A percentile compares a stretch with the other conserved stretches of the same genome.
Conservation (phyloP, 306 rosid genomes). For the Begonia masoniana region DNA sequence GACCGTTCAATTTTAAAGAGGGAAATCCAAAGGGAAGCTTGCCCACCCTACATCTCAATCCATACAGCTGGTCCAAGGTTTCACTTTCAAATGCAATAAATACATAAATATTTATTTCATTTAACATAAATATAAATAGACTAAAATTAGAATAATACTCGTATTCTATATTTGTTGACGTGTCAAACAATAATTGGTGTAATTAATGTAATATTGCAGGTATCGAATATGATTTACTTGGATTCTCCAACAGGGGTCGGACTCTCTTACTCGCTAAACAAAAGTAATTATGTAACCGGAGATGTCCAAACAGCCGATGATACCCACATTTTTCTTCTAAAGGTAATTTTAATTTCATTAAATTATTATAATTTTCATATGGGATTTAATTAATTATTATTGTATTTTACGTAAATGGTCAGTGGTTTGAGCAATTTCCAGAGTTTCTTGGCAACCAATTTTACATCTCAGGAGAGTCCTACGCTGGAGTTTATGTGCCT, state of each 20-base stretch:
- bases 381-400: background rate
- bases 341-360: conserved; percentile 2
- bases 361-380: background rate
- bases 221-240: conserved; percentile 38
- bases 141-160: too few species aligned
- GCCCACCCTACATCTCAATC: conserved; percentile 34
- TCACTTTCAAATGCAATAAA: background rate
- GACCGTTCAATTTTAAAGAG: conserved; percentile 38
- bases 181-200: too few species aligned
- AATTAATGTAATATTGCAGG: conserved; percentile 9
- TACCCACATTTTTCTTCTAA: conserved; percentile 31
- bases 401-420: conserved; percentile 2
- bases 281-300: conserved; percentile 23
- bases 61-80: conserved; percentile 47
- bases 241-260: conserved; percentile 49
- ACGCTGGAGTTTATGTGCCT: conserved; percentile 72
- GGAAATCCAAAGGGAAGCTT: conserved; percentile 25
- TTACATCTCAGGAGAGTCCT: conserved; percentile 69
- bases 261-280: conserved; percentile 25
- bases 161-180: too few species aligned
- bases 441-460: conserved; percentile 60
- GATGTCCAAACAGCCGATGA: conserved; percentile 35
- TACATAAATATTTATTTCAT: background rate
- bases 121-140: too few species aligned
- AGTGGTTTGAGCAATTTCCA: conserved; percentile 67